Evolutionary conservation across 805 yeast genomes (phyloP), one percentile per base, ranked within the genome.

Genomic region (Teunomyces atbi): DNA sequence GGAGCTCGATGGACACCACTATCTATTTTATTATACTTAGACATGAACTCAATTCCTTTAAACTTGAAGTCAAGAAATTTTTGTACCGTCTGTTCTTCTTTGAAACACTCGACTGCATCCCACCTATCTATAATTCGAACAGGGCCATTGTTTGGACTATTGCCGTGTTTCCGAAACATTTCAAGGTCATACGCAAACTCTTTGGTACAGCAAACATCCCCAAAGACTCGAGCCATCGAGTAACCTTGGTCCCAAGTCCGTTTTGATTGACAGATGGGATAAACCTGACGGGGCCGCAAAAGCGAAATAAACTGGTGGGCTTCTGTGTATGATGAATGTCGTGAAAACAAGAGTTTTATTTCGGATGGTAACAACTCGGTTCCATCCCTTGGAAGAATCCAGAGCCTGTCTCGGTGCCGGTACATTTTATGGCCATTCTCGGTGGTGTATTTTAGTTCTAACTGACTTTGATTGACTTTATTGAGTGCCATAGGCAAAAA

Each of bases 261-360:
- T 6, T 33, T 40, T 1, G 69, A 62, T 30, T 62, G 71, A n/a
- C 63, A 64, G 40, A 75, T 69, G 0, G 81, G 81, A 41, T 63
- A 74, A 0, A 77, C 77, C 41, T 73, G 73, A 10, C 45, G 52
- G 0, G 78, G 77, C 7, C 48, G 56, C 43, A 77, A 69, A 27
- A 59, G 34, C 4, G 58, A 49, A 1, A 77, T 54, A 10, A 77
- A 66, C 7, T 62, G 45, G 13, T 59, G 48, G 12, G 66, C 58
- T 50, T 77, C 82, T 6, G 63, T 41, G 46, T 65, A 77, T 2
- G 80, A 73, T 1, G 80, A 74, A 48, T 77, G 81, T 36, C 81
- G 55, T 4, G 79, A 74, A 51, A 69, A 77, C 6, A 73, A 54
- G 12, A 72, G 62, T 39, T 60, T 60, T 2, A 76, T 47, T 8